Evolutionary conservation across 176 grass and related monocot genomes (phyloP).

Genomic region (Pontederia paniculata): DNA sequence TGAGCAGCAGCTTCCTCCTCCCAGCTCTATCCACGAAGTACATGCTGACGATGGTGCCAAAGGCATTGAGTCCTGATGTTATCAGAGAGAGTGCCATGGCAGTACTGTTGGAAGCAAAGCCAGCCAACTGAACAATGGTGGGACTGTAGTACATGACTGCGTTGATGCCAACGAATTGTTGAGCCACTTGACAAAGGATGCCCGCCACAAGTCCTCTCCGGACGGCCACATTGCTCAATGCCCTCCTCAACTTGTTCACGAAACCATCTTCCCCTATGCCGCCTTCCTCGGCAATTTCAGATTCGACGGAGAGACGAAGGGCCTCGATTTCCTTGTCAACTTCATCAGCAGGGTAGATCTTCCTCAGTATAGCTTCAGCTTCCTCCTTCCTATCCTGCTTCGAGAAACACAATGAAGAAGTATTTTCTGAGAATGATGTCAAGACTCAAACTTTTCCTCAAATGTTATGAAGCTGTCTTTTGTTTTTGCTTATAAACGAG

Average conservation of each 20-base stretch:
- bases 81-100: constrained; percentile 75
- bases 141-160: constrained; percentile 99
- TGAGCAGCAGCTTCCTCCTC: constrained; percentile 58
- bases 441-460: too few relatives aligned
- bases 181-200: constrained; percentile 65
- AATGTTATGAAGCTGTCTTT: too few relatives aligned
- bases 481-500: too few relatives aligned
- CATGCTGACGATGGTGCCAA: constrained; percentile 82
- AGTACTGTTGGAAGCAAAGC: constrained; percentile 77
- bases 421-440: neutral
- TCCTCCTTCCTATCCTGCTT: constrained; percentile 78
- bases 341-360: constrained; percentile 74
- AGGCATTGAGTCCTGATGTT: constrained; percentile 70
- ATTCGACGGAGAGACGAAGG: constrained; percentile 53
- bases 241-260: constrained; percentile 55
- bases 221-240: constrained; percentile 51
- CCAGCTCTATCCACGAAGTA: constrained; percentile 81
- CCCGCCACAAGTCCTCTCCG: constrained; percentile 68
- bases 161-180: constrained; percentile 94
- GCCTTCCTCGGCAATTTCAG: constrained; percentile 66
- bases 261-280: constrained; percentile 44
- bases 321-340: constrained; percentile 86
- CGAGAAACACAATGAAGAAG: neutral
- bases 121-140: constrained; percentile 83
- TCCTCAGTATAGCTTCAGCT: constrained; percentile 53